Base-by-base conservation (phyloP, 139 green algal genomes). In the Asterochloris erici region DNA sequence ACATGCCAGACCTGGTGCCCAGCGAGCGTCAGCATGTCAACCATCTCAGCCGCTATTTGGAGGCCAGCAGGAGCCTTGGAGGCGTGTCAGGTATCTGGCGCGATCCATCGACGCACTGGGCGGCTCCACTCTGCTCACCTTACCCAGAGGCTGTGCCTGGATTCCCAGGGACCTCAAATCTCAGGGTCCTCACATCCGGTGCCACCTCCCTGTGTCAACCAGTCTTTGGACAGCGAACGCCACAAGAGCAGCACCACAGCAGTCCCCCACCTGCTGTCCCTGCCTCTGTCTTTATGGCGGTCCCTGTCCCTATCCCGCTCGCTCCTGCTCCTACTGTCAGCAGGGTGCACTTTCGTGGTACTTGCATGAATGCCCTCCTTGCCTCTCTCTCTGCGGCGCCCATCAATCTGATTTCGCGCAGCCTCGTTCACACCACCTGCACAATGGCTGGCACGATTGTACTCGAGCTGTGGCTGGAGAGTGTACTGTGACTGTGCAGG, bases 321-420 rank as follows among this genome's bases (percentile, higher is more conserved):
- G 70, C 84, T 77, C 38, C 79, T 62, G 21, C 81, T 71, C 14
- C 61, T 29, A 38, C 83, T 16, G 78, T 82, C 73, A 21, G 14
- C 70, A n/a, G 70, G 66, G 62, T 66, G 38, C 0, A 0, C 28
- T 63, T 47, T 28, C 15, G 83, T 29, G 11, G 84, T 93, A 21
- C 83, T 86, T 6, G 82, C 84, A 63, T 88, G 89, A 26, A 91
- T 63, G 0, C 83, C 84, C 11, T 90, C 85, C 19, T 87, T 27
- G 73, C 47, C 60, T 15, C 78, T 82, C 90, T 47, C 87, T 82
- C 68, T 85, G 73, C n/a, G 75, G 10, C 90, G 82, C 14, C 88
- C 85, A 14, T 73, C 79, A 11, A 87, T 81, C 26, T 80, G 61
- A 63, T 87, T 74, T 11, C 77, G 70, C 9, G 76, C 82, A 15